phyloP scores from a whole-genome alignment of 2,329 filamentous ascomycete genomes.

The Cercospora beticola region DNA sequence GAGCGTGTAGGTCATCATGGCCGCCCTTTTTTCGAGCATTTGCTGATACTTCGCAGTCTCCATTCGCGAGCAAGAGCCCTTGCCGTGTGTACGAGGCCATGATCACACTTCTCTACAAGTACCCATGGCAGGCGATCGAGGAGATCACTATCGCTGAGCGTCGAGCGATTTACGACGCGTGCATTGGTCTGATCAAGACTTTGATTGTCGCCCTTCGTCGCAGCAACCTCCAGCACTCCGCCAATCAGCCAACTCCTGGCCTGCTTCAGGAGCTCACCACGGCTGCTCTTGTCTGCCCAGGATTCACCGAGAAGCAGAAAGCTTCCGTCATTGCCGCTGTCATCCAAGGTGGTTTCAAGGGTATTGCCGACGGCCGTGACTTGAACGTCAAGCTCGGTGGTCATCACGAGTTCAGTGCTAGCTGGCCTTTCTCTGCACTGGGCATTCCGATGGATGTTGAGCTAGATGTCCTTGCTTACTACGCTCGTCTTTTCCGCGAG shows the following conservation, averaged over 20 bases:
- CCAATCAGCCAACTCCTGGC: constrained; percentile 25
- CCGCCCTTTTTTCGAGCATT: neutral
- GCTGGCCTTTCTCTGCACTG: constrained; percentile 38
- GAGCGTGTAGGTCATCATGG: constrained; percentile 46
- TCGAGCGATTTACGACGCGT: constrained; percentile 45
- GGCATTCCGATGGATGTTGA: constrained; percentile 26
- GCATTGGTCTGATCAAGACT: constrained; percentile 26
- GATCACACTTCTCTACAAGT: constrained; percentile 55
- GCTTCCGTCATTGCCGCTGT: constrained; percentile 23
- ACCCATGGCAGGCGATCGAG: constrained; percentile 50
- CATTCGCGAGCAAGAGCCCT: constrained; percentile 50
- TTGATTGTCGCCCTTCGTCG: constrained; percentile 30
- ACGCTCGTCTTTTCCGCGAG: constrained; percentile 30
- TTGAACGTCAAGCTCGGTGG: constrained; percentile 32
- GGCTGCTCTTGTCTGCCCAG: constrained; percentile 35
- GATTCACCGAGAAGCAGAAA: constrained; percentile 39
- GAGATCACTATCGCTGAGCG: constrained; percentile 51
- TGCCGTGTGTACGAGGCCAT: constrained; percentile 56
- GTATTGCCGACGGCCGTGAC: constrained; percentile 22
- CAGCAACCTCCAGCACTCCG: constrained; percentile 14
- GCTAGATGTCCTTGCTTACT: constrained; percentile 32
- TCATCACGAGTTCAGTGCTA: constrained; percentile 15
- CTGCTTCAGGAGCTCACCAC: constrained; percentile 37
- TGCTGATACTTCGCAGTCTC: constrained; percentile 41
- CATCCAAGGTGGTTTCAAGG: constrained; percentile 22